phyloP scores from a whole-genome alignment of 2,329 filamentous ascomycete species.

The Blumeriella jaapii region DNA sequence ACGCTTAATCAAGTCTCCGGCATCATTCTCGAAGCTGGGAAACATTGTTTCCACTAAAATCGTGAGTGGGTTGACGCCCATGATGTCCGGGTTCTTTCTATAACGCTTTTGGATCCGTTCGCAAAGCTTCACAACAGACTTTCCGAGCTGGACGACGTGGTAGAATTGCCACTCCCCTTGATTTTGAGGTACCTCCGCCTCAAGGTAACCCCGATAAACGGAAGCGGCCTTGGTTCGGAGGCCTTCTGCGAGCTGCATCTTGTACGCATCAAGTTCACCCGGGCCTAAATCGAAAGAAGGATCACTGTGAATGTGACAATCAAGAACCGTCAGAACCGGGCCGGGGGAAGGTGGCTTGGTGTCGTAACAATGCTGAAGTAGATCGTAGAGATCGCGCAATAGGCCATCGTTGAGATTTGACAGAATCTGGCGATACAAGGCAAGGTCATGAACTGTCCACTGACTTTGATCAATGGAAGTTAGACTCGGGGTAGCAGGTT shows the following conservation, averaged over 20 bases:
- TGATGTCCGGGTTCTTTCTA: conserved; percentile 72
- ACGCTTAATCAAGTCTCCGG: conserved; percentile 68
- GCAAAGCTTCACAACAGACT: conserved; percentile 72
- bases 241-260: conserved; percentile 58
- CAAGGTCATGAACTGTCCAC: conserved; percentile 61
- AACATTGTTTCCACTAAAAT: conserved; percentile 76
- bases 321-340: conserved; percentile 64
- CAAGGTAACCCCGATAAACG: conserved; percentile 70
- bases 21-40: conserved; percentile 83
- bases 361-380: conserved; percentile 83
- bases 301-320: conserved; percentile 73
- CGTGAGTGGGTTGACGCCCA: conserved; percentile 56
- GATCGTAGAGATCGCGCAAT: conserved; percentile 74
- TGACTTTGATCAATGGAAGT: conserved; percentile 44
- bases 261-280: conserved; percentile 62
- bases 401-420: conserved; percentile 68
- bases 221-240: conserved; percentile 63
- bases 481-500: conserved; percentile 30
- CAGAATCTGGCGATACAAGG: conserved; percentile 64
- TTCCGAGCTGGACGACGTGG: conserved; percentile 81
- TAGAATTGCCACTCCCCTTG: conserved; percentile 82
- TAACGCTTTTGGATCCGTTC: conserved; percentile 90
- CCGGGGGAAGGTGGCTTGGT: conserved; percentile 74
- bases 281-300: conserved; percentile 59
- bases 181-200: conserved; percentile 67